These are phyloP conservation scores for Penicillium paxilli DNA, from an alignment of 495 filamentous ascomycete species.

Conservation along the genomic window DNA sequence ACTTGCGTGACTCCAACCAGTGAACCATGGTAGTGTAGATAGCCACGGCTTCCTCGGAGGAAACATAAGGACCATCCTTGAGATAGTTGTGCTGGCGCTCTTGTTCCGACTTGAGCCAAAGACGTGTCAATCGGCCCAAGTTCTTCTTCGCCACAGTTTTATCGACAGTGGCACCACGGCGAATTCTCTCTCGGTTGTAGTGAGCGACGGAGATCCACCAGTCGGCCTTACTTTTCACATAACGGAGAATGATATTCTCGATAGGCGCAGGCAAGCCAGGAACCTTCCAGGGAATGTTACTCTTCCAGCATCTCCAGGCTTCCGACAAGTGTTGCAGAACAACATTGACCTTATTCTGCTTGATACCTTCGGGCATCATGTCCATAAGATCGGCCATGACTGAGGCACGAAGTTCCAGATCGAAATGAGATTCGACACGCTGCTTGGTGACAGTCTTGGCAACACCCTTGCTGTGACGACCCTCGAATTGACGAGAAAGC, in stretches of 20 bases:
- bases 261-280: slow-evolving; percentile 94
- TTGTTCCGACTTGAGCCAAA: slow-evolving; percentile 99
- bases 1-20: slow-evolving; percentile 98
- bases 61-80: slow-evolving; percentile 98
- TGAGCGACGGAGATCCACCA: slow-evolving; percentile 99
- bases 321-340: slow-evolving; percentile 96
- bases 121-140: slow-evolving; percentile 84
- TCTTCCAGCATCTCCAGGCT: slow-evolving; percentile 99
- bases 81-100: slow-evolving; percentile 99
- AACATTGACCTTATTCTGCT: slow-evolving; percentile 98
- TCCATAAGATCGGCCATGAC: slow-evolving; percentile 99
- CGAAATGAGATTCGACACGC: slow-evolving; percentile 97
- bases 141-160: slow-evolving; percentile 99
- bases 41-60: slow-evolving; percentile 96
- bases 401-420: slow-evolving; percentile 94
- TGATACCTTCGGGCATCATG: slow-evolving; percentile 99
- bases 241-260: slow-evolving; percentile 96
- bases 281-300: slow-evolving; percentile 99
- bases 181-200: slow-evolving; percentile 96
- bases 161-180: slow-evolving; percentile 93
- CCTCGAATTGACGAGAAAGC: slow-evolving; percentile 96
- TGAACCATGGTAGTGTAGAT: slow-evolving; percentile 99
- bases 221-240: slow-evolving; percentile 98
- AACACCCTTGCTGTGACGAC: slow-evolving; percentile 97
- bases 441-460: slow-evolving; percentile 99